These are phyloP conservation scores for Boletus barrowsii DNA, from an alignment of 768 basidiomycete species.

Conservation along the genomic window DNA sequence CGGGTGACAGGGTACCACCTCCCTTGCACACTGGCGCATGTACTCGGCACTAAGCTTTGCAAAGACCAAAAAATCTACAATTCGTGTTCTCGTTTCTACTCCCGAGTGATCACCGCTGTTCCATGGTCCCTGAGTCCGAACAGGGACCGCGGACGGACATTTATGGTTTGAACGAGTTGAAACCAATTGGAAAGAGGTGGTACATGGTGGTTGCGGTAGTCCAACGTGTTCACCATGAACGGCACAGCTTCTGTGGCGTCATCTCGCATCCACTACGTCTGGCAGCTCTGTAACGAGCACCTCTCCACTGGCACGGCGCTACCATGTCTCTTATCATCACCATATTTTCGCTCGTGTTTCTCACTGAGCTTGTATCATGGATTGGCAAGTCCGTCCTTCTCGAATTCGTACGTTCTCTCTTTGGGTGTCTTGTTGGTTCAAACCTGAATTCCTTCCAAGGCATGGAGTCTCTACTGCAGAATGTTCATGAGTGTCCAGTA, in stretches of 20 bases:
- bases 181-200: too few relatives aligned
- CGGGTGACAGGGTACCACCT: too few relatives aligned
- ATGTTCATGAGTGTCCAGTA: conserved; percentile 57
- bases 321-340: conserved; percentile 77
- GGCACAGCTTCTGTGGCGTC: neutral
- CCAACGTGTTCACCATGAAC: conserved; percentile 13
- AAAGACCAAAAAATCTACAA: too few relatives aligned
- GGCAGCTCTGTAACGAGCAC: conserved; percentile 4
- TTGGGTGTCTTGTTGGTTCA: neutral
- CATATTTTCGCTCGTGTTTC: conserved; percentile 77
- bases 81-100: too few relatives aligned
- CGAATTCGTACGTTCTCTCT: conserved; percentile 59
- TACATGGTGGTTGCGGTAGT: neutral
- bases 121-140: too few relatives aligned
- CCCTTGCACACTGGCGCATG: too few relatives aligned
- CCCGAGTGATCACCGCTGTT: too few relatives aligned
- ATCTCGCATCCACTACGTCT: neutral
- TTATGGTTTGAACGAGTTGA: too few relatives aligned
- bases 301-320: neutral
- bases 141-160: too few relatives aligned
- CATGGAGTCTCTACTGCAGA: conserved; percentile 66
- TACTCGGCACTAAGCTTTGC: too few relatives aligned
- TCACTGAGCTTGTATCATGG: conserved; percentile 85
- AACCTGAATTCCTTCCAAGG: conserved; percentile 41
- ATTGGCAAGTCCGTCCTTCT: conserved; percentile 82